A percentile compares a stretch with the other conserved stretches of the same genome.
These are phyloP conservation scores for Penicillium paneum DNA, from an alignment of 2,329 filamentous ascomycete genomes.

Conservation along the genomic window DNA sequence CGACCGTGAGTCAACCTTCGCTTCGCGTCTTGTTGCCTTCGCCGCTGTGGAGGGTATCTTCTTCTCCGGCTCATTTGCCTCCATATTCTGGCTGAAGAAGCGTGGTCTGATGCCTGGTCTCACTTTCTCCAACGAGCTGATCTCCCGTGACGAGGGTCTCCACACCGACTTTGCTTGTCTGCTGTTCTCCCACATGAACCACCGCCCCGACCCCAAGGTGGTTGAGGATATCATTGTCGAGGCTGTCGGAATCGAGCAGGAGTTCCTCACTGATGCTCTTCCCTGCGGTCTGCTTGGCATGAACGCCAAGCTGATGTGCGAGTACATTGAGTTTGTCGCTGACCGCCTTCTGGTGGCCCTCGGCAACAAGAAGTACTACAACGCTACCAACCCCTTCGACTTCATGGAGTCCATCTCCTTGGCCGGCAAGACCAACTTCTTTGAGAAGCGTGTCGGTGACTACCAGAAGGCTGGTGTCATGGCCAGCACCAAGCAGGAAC, in stretches of 20 bases:
- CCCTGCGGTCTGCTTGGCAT: constrained; percentile 92
- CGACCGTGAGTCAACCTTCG: constrained; percentile 91
- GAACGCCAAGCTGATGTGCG: constrained; percentile 97
- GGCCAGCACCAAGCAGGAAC: constrained; percentile 77
- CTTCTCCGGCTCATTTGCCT: constrained; percentile 97
- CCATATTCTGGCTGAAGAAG: constrained; percentile 99
- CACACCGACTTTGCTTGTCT: constrained; percentile 99
- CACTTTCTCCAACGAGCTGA: constrained; percentile 99
- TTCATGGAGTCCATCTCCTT: constrained; percentile 99
- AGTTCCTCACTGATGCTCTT: constrained; percentile 94
- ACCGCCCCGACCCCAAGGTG: constrained; percentile 77
- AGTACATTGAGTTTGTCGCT: constrained; percentile 99
- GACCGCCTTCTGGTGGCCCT: constrained; percentile 90
- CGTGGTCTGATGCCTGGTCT: constrained; percentile 97
- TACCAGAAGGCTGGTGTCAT: constrained; percentile 99
- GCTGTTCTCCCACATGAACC: constrained; percentile 93
- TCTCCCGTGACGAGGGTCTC: constrained; percentile 98
- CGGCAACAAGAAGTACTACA: constrained; percentile 92
- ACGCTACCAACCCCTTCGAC: constrained; percentile 93
- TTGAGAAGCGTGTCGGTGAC: constrained; percentile 98
- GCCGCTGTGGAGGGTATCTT: constrained; percentile 99
- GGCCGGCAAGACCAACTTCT: constrained; percentile 99
- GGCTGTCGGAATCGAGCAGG: constrained; percentile 90
- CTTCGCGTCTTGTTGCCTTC: constrained; percentile 91
- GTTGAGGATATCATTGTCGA: constrained; percentile 89